Percentiles rank a stretch among this genome's conserved stretches.
Evolutionary conservation across 192 early-diverging fungal species (phyloP).

Genomic region (Haplosporangium gracile): DNA sequence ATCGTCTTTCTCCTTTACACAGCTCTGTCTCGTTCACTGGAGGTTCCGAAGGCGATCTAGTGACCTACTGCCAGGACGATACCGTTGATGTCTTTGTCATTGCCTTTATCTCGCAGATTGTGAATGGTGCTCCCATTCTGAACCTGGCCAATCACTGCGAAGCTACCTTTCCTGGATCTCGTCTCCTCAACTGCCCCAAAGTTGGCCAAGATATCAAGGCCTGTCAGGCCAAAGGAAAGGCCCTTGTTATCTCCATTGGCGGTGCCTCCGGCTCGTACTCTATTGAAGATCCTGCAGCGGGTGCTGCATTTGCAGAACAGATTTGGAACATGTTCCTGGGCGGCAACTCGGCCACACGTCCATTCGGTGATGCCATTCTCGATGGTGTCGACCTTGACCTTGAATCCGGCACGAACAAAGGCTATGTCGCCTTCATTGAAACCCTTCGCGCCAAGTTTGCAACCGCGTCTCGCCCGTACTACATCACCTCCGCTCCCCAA

Average conservation of each 20-base stretch:
- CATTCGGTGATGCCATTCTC: slow-evolving; percentile 69
- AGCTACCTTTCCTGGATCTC: slow-evolving; percentile 64
- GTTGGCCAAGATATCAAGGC: slow-evolving; percentile 72
- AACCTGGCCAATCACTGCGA: slow-evolving; percentile 70
- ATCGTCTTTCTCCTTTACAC: background rate
- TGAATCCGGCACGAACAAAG: slow-evolving; percentile 62
- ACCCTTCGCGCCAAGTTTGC: slow-evolving; percentile 46
- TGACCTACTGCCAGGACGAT: slow-evolving; percentile 71
- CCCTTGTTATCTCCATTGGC: slow-evolving; percentile 73
- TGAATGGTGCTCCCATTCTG: slow-evolving; percentile 61
- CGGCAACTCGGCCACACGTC: slow-evolving; percentile 64
- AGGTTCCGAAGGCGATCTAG: slow-evolving; percentile 11
- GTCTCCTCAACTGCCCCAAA: slow-evolving; percentile 68
- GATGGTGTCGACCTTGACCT: slow-evolving; percentile 73
- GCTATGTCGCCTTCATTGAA: slow-evolving; percentile 62
- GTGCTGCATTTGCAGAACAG: slow-evolving; percentile 57
- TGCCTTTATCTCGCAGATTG: slow-evolving; percentile 70
- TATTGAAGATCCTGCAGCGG: slow-evolving; percentile 22
- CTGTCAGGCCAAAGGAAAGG: slow-evolving; percentile 76
- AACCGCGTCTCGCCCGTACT: slow-evolving; percentile 20
- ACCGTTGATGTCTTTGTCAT: slow-evolving; percentile 70
- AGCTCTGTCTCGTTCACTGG: slow-evolving; percentile 27
- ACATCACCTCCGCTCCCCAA: slow-evolving; percentile 70
- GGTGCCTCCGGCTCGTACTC: slow-evolving; percentile 66
- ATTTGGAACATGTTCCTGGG: slow-evolving; percentile 72